Conservation (phyloP, 169 alveolate genomes). For the Eimeria brunetti region DNA sequence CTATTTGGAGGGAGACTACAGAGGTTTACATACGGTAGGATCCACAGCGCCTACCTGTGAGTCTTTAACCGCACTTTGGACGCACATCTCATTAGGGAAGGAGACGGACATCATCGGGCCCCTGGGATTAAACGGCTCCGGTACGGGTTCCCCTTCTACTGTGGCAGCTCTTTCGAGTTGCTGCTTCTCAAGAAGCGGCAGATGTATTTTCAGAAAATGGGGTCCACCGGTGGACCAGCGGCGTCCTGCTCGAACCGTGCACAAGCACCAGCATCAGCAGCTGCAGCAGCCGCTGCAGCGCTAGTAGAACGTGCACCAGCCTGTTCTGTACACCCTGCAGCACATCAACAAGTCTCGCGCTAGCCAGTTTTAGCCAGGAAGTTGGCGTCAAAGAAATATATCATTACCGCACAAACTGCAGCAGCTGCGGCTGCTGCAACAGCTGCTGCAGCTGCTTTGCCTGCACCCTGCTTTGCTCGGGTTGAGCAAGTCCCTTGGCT, state of each 20-base stretch:
- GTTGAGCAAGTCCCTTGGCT: neutral
- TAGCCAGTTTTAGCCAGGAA: no score
- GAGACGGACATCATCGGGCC: neutral
- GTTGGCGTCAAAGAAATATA: no score
- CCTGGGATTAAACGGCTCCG: neutral
- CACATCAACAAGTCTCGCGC: no score
- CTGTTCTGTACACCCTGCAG: no score
- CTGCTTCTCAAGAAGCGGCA: constrained; percentile 21
- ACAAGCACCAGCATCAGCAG: no score
- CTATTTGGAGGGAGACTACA: neutral
- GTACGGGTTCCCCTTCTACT: neutral
- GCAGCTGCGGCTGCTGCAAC: constrained; percentile 30
- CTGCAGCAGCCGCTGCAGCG: no score
- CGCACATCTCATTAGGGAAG: constrained; percentile 6
- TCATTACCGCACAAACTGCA: no score
- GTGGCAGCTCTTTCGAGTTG: constrained; percentile 57
- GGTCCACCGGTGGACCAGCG: no score
- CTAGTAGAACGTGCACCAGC: no score
- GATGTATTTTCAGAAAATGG: constrained; percentile 9
- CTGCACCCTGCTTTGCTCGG: constrained; percentile 12
- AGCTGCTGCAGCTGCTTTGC: constrained; percentile 49
- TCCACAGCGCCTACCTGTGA: neutral
- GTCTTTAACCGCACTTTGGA: constrained; percentile 1
- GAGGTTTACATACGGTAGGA: neutral
- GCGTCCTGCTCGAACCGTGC: no score